Evolutionary conservation across 805 yeast species (phyloP), one percentile per base, ranked within the genome.

Genomic region (Metschnikowia arizonensis): DNA sequence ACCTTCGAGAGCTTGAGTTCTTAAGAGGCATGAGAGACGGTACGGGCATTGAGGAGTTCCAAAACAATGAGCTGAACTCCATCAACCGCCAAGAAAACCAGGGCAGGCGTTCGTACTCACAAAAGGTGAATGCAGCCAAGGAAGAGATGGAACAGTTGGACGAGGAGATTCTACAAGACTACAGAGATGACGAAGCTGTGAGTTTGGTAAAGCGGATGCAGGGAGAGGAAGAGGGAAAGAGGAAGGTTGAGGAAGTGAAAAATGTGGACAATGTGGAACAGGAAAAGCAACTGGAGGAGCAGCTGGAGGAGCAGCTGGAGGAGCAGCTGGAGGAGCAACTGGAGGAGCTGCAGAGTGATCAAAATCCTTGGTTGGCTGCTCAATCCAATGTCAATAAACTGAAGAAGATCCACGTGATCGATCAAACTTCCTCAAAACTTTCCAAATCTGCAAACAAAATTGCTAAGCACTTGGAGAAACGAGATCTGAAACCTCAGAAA

Each of bases 31-130:
- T 76, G 46, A 17, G 42, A 11, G 46, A 41, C 21, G 65, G 78
- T 42, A 63, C 64, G 33, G 79, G 76, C 21, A 35, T 52, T 3
- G 83, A 76, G 30, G 68, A 62, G 18, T 65, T 61, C 28, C 61
- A 59, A 11, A 65, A 61, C 10, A 68, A 64, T 9, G 64, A 58
- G 5, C 66, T 60, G 28, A 62, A 61, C 40, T 68, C 76, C 15
- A 78, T 81, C 17, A 80, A 79, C 53, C 65, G 73, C 12, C 61
- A 60, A 31, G 62, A 80, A 37, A 88, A 88, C 60, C 74, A 76
- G 50, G 98, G 98, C 33, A 81, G 96, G 68, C 75, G 96, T 63
- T 71, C 80, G 11, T 89, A 87, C 58, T 79, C 90, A 3, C 93
- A 96, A 4, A 68, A 72, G 10, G 77, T 80, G 3, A 59, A 68